Base-by-base conservation (phyloP, 2,329 filamentous ascomycete genomes). In the Podosphaera aphanis region DNA sequence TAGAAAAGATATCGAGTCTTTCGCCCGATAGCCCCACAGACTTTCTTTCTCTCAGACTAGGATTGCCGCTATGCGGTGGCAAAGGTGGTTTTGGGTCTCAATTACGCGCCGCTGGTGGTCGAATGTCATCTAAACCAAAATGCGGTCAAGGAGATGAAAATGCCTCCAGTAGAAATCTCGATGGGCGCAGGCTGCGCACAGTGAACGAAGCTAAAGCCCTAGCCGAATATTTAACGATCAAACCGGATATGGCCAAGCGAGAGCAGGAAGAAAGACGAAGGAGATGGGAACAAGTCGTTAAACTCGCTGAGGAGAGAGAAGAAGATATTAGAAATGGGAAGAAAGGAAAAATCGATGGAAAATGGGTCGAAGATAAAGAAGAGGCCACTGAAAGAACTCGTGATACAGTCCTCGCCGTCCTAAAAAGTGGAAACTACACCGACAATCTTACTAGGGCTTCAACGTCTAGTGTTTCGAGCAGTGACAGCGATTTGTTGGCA, bases 1-100 rank as follows among this genome's bases (percentile, higher is more conserved):
- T 66, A 1, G 58, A 63, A 0, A 66, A 71, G 2, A 65, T 92
- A 23, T 71, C 73, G 10, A 67, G 69, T 11, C 70, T 85, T 18
- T 68, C 90, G 33, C 64, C 69, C 2, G 58, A 61, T 29, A 53
- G 57, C 4, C 51, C 71, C 45, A 74, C 80, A 65, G 74, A 75
- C 29, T 78, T 95, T 52, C 69, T 98, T 15, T 79, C 85, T 0
- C 71, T 98, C 3, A 83, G 85, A 46, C 74, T 98, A 25, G 79
- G 77, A 5, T 68, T 79, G 1, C 80, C 81, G 5, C 65, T 94
- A 35, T 82, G 79, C 54, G 90, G 92, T 65, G 92, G 92, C 59
- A 98, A 98, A 60, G 90, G 90, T 62, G 90, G 90, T 57, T 98
- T 98, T 60, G 90, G 90, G 46, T 95, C 88, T 1, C 92, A 98